phyloP scores from a whole-genome alignment of 2,329 filamentous ascomycete genomes.

The Leptographium radiaticola region DNA sequence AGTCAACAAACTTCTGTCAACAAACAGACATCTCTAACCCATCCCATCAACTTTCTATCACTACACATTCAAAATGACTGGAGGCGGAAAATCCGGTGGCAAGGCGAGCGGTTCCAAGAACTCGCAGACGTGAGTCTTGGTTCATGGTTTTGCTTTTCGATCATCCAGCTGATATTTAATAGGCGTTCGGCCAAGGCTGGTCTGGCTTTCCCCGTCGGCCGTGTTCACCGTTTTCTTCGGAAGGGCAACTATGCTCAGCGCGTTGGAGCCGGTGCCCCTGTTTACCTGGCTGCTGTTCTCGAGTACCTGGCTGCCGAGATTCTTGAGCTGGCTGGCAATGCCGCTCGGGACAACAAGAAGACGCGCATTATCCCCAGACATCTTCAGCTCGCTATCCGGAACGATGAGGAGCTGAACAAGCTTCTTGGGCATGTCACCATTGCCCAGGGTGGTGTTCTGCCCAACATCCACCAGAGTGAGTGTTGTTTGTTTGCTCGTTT shows the following conservation, averaged over 20 bases:
- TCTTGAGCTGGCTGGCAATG: conserved; percentile 96
- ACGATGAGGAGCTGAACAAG: conserved; percentile 99
- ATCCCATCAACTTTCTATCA: conserved; percentile 16
- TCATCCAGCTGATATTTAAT: conserved; percentile 21
- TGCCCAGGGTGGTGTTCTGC: conserved; percentile 93
- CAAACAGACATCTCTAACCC: conserved; percentile 12
- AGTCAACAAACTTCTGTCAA: conserved; percentile 15
- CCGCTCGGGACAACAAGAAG: conserved; percentile 99
- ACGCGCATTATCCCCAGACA: conserved; percentile 99
- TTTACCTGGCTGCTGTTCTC: conserved; percentile 93
- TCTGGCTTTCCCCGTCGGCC: conserved; percentile 96
- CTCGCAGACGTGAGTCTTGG: conserved; percentile 85
- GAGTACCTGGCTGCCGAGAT: conserved; percentile 99
- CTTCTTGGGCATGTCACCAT: conserved; percentile 95
- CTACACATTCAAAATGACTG: conserved; percentile 80
- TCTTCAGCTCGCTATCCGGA: conserved; percentile 96
- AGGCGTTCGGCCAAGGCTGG: conserved; percentile 99
- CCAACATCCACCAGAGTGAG: conserved; percentile 98
- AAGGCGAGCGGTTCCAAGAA: conserved; percentile 99
- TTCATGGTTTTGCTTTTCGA: conserved; percentile 6
- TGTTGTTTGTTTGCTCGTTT: conserved; percentile 15
- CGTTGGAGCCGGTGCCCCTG: conserved; percentile 95
- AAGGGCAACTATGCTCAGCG: conserved; percentile 99
- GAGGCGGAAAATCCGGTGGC: conserved; percentile 98
- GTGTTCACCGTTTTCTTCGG: conserved; percentile 98